Evolutionary conservation across 1,284 basidiomycete genomes (phyloP).

Genomic region (Naganishia albida): DNA sequence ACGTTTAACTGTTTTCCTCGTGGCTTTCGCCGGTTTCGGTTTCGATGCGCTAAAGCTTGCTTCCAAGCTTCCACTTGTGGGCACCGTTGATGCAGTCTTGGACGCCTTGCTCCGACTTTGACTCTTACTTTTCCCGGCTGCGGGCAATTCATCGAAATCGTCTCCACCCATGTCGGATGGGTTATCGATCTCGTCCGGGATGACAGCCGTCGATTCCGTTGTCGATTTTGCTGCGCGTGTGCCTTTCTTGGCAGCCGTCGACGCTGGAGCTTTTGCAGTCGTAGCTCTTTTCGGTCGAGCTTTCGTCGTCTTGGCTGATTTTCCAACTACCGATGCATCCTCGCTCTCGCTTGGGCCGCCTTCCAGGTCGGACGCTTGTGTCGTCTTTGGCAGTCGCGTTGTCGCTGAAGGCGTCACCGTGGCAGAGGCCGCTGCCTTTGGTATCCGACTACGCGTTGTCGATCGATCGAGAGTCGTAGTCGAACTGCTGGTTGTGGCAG

Average conservation of each 20-base stretch:
- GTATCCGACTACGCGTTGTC: conserved; percentile 13
- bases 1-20: conserved; percentile 1
- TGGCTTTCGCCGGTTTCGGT: not conserved
- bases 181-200: not conserved
- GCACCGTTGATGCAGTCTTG: not conserved
- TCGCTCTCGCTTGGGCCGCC: not conserved
- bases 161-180: conserved; percentile 3
- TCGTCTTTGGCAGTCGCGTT: not conserved
- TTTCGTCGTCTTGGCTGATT: not conserved
- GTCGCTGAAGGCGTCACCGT: not conserved
- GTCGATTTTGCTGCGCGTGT: conserved; percentile 10
- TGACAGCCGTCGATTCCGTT: not conserved
- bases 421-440: not conserved
- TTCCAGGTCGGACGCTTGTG: not conserved
- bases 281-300: conserved; percentile 8
- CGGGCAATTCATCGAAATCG: conserved; percentile 19
- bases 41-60: no score
- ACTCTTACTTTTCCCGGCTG: conserved; percentile 3
- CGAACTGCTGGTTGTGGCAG: not conserved
- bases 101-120: conserved; percentile 6
- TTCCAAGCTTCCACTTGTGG: not conserved
- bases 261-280: not conserved
- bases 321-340: not conserved
- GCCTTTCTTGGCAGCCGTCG: not conserved
- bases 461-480: not conserved